A percentile compares a stretch with the other conserved stretches of the same genome.
These are phyloP conservation scores for Trifolium fragiferum DNA, from an alignment of 306 rosid species.

Conservation along the genomic window DNA sequence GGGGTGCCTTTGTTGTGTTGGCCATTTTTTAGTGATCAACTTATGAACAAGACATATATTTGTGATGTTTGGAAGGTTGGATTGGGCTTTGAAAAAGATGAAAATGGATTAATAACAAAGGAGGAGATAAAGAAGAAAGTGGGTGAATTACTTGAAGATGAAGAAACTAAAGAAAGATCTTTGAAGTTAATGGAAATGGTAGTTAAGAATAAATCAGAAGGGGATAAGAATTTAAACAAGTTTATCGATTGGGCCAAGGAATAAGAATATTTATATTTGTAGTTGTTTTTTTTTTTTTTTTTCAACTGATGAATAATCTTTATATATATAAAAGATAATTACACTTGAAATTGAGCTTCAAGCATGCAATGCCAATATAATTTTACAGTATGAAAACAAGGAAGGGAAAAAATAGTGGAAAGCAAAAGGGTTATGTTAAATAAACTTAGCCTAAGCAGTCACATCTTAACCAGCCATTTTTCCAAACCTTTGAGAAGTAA, in stretches of 20 bases:
- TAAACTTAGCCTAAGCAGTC: too few species aligned
- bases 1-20: conserved; percentile 66
- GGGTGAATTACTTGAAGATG: conserved; percentile 47
- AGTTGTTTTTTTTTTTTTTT: too few species aligned
- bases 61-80: conserved; percentile 70
- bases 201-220: conserved; percentile 37
- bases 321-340: too few species aligned
- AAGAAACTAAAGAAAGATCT: conserved; percentile 41
- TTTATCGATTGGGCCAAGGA: conserved; percentile 49
- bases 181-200: conserved; percentile 36
- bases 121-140: conserved; percentile 57
- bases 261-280: not conserved
- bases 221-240: conserved; percentile 41
- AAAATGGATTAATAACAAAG: conserved; percentile 43
- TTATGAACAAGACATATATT: conserved; percentile 48
- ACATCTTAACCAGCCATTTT: too few species aligned
- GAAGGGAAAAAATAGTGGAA: too few species aligned
- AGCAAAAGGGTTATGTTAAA: too few species aligned
- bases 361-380: too few species aligned
- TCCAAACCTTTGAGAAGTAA: too few species aligned
- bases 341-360: too few species aligned
- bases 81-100: conserved; percentile 47
- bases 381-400: too few species aligned
- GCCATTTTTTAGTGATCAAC: conserved; percentile 63
- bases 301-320: too few species aligned